Conservation (phyloP, 129 eudicot genomes). For the Ambrosia trifida region DNA sequence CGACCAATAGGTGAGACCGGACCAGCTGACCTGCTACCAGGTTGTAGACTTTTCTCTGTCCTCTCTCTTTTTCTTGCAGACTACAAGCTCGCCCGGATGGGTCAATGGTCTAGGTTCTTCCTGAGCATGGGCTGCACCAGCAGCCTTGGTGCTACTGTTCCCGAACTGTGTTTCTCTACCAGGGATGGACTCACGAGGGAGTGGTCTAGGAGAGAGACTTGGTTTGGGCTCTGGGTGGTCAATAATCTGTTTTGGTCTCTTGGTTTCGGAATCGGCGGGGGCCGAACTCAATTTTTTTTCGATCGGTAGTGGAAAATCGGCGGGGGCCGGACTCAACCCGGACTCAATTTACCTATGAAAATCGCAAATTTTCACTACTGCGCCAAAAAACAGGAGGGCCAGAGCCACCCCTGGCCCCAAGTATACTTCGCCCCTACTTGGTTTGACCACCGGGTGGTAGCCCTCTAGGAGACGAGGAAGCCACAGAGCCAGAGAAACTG, state of each 20-base stretch:
- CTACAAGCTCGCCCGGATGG: constrained; percentile 94
- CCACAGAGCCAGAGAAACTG: constrained; percentile 56
- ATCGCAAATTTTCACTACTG: too few relatives aligned
- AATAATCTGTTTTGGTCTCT: constrained; percentile 52
- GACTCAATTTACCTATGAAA: too few relatives aligned
- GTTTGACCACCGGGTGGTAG: constrained; percentile 34
- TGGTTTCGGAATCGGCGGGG: too few relatives aligned
- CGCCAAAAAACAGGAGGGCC: too few relatives aligned
- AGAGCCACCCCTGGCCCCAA: too few relatives aligned
- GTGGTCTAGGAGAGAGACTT: constrained; percentile 52
- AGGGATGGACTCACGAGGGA: constrained; percentile 48
- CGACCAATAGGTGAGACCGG: constrained; percentile 64
- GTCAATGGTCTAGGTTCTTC: constrained; percentile 54
- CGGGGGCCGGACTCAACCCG: too few relatives aligned
- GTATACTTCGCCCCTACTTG: too few relatives aligned
- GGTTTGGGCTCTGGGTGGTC: constrained; percentile 50
- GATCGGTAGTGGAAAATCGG: too few relatives aligned
- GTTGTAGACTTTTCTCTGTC: constrained; percentile 73
- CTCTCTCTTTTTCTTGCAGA: constrained; percentile 89
- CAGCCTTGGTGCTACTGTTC: constrained; percentile 38
- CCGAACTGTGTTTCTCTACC: constrained; percentile 63
- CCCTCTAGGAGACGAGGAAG: constrained; percentile 59
- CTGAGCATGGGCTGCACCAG: constrained; percentile 19
- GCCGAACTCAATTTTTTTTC: too few relatives aligned
- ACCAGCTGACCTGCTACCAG: constrained; percentile 55